phyloP scores from a whole-genome alignment of 306 rosid genomes.

The Alnus rubra region DNA sequence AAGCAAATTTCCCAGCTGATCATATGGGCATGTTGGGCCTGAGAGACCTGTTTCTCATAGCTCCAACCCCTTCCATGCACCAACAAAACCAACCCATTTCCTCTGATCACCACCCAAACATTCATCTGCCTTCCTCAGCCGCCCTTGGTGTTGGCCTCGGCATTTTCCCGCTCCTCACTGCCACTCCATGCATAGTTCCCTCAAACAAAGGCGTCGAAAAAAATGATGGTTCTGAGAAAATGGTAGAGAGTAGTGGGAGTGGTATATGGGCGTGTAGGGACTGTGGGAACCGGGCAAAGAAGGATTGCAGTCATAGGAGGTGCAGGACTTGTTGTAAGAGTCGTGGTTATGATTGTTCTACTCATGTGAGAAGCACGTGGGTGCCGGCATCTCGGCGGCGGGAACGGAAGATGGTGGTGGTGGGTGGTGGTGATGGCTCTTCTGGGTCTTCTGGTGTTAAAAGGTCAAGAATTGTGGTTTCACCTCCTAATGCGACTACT shows the following conservation, averaged over 20 bases:
- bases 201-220: conserved; percentile 26
- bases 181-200: conserved; percentile 55
- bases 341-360: conserved; percentile 64
- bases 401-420: conserved; percentile 43
- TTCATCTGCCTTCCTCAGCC: conserved; percentile 51
- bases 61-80: conserved; percentile 55
- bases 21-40: conserved; percentile 63
- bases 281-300: conserved; percentile 86
- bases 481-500: conserved; percentile 44
- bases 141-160: conserved; percentile 81
- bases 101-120: conserved; percentile 47
- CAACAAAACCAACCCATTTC: conserved; percentile 58
- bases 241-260: conserved; percentile 33
- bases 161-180: conserved; percentile 69
- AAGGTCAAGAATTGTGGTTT: conserved; percentile 46
- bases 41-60: conserved; percentile 69
- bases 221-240: conserved; percentile 4
- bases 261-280: conserved; percentile 60
- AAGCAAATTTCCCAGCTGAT: background rate
- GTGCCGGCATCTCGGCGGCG: conserved; percentile 58
- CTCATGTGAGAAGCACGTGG: conserved; percentile 93
- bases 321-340: conserved; percentile 88
- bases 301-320: conserved; percentile 59
- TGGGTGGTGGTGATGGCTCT: conserved; percentile 30
- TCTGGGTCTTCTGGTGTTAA: conserved; percentile 53